phyloP scores from a whole-genome alignment of 352 stramenopile genomes.

The Phytophthora sp. region DNA sequence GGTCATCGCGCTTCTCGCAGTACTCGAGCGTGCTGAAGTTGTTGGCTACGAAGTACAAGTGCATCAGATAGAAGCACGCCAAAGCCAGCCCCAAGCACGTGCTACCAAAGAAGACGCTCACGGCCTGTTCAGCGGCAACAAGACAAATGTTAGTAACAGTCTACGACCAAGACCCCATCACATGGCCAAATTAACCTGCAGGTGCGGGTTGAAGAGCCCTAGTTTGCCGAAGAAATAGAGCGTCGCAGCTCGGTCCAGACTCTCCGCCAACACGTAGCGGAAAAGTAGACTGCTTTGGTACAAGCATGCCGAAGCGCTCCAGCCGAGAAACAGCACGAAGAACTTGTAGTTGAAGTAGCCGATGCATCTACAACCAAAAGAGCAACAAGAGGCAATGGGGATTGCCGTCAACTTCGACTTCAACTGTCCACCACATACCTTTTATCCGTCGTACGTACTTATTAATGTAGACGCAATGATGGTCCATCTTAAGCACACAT shows the following conservation, averaged over 20 bases:
- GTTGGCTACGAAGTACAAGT: conserved; percentile 68
- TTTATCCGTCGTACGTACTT: conserved; percentile 55
- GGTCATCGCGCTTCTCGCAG: conserved; percentile 82
- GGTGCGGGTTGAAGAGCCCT: conserved; percentile 50
- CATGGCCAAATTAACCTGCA: conserved; percentile 53
- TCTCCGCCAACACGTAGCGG: conserved; percentile 59
- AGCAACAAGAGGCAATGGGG: no score
- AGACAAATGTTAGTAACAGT: not conserved
- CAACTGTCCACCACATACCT: not conserved
- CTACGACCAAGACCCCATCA: not conserved
- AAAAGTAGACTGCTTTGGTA: conserved; percentile 75
- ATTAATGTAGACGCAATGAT: conserved; percentile 91
- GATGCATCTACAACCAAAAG: conserved; percentile 62
- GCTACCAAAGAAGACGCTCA: conserved; percentile 74
- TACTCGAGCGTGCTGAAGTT: conserved; percentile 91
- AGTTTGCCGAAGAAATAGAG: conserved; percentile 71
- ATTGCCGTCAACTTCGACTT: conserved; percentile 18
- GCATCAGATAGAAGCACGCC: conserved; percentile 77
- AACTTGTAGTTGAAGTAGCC: conserved; percentile 92
- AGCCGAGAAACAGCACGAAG: conserved; percentile 86
- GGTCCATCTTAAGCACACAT: conserved; percentile 90
- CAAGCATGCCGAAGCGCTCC: conserved; percentile 72
- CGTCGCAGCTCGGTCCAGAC: conserved; percentile 54
- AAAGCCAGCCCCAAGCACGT: conserved; percentile 71
- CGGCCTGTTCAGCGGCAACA: conserved; percentile 41